phyloP scores from a whole-genome alignment of 495 filamentous ascomycete genomes.

The Aspergillus cavernicola region DNA sequence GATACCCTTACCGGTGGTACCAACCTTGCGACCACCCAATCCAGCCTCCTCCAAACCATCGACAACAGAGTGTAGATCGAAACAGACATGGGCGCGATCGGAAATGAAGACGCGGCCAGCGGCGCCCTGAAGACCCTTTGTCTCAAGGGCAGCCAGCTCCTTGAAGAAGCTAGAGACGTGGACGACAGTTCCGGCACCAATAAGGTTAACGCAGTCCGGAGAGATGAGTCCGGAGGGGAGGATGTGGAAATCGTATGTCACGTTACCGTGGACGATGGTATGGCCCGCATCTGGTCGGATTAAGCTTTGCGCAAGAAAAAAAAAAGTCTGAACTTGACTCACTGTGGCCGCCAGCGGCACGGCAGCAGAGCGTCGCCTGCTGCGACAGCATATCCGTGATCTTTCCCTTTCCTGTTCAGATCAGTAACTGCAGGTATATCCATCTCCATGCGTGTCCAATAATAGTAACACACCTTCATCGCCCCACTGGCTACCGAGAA shows the following conservation, averaged over 20 bases:
- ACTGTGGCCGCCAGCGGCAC: slow-evolving; percentile 69
- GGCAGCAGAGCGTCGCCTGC: slow-evolving; percentile 52
- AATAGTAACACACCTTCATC: slow-evolving; percentile 54
- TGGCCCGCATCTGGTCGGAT: slow-evolving; percentile 43
- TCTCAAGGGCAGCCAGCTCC: slow-evolving; percentile 67
- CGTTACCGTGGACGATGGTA: slow-evolving; percentile 58
- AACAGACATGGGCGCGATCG: slow-evolving; percentile 77
- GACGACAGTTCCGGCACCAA: slow-evolving; percentile 81
- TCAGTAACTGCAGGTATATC: background rate
- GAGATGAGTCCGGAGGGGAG: slow-evolving; percentile 72
- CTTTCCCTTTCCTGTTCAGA: slow-evolving; percentile 59
- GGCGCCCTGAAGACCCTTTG: slow-evolving; percentile 65
- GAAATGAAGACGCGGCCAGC: slow-evolving; percentile 70
- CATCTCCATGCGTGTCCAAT: background rate
- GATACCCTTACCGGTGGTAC: slow-evolving; percentile 62
- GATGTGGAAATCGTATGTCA: slow-evolving; percentile 70
- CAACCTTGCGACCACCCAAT: slow-evolving; percentile 61
- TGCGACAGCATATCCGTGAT: slow-evolving; percentile 64
- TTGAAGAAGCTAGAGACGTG: slow-evolving; percentile 86
- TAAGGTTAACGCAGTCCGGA: slow-evolving; percentile 72
- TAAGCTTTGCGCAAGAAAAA: background rate
- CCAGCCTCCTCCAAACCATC: slow-evolving; percentile 79
- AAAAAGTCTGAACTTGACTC: slow-evolving; percentile 15
- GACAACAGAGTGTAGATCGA: slow-evolving; percentile 77
- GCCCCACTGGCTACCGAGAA: slow-evolving; percentile 63